phyloP scores from a whole-genome alignment of 306 rosid species.

The Prosopis cineraria region DNA sequence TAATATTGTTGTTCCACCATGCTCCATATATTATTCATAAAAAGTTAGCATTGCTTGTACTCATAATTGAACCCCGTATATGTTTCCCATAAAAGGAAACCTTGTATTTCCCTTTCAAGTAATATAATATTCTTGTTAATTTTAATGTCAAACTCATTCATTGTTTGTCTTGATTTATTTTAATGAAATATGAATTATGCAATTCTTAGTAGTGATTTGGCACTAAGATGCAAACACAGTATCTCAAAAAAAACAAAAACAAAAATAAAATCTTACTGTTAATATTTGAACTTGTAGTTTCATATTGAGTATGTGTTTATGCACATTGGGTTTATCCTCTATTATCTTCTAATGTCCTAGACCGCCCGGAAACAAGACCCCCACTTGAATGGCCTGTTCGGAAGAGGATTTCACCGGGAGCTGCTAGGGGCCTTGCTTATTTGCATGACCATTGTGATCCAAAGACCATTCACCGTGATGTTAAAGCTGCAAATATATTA shows the following conservation, averaged over 20 bases:
- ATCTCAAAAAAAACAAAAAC: too few relatives aligned
- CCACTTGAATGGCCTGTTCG: conserved; percentile 22
- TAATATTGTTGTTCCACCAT: too few relatives aligned
- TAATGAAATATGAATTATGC: not conserved
- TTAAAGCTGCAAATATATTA: conserved; percentile 34
- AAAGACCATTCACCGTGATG: conserved; percentile 31
- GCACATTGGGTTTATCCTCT: not conserved
- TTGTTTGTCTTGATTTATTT: not conserved
- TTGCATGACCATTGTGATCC: conserved; percentile 31
- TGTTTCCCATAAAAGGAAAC: not conserved
- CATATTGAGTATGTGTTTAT: not conserved
- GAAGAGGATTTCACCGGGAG: conserved; percentile 19
- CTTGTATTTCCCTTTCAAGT: not conserved
- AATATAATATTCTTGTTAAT: not conserved
- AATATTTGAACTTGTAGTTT: not conserved
- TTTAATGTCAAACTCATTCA: not conserved
- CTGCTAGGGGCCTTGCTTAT: conserved; percentile 39
- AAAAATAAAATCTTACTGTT: not conserved
- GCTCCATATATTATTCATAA: too few relatives aligned
- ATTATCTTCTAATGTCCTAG: conserved; percentile 10
- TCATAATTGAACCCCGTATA: not conserved
- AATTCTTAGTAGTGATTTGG: too few relatives aligned
- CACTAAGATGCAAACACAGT: too few relatives aligned
- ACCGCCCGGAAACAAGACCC: not conserved
- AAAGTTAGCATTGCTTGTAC: not conserved